Percentiles rank a stretch among this genome's conserved stretches.
Conservation (phyloP, 192 early-diverging fungal genomes). For the Piromyces sp. region DNA sequence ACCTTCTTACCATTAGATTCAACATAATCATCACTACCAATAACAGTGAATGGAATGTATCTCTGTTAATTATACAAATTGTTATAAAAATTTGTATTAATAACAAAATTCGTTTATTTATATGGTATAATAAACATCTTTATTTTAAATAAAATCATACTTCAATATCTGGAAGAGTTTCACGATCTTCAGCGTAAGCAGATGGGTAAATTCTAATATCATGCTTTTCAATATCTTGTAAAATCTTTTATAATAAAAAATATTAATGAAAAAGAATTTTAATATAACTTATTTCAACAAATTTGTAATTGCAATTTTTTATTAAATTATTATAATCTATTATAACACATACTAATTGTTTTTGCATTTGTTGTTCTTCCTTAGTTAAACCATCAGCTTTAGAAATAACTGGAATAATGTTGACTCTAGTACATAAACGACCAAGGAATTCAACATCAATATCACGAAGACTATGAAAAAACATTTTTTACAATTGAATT, state of each 20-base stretch:
- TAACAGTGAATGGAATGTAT: slow-evolving; percentile 86
- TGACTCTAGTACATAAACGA: slow-evolving; percentile 74
- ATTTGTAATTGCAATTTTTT: too few relatives aligned
- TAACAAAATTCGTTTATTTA: not conserved
- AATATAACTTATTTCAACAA: too few relatives aligned
- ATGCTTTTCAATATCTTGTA: slow-evolving; percentile 42
- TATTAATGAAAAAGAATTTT: too few relatives aligned
- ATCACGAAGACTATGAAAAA: slow-evolving; percentile 53
- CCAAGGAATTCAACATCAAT: slow-evolving; percentile 52
- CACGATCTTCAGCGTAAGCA: slow-evolving; percentile 50
- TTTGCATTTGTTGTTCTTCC: slow-evolving; percentile 25
- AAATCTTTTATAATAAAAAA: slow-evolving; percentile 20
- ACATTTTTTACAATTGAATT: not conserved
- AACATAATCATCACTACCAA: slow-evolving; percentile 79
- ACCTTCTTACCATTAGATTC: slow-evolving; percentile 70
- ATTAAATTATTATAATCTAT: too few relatives aligned
- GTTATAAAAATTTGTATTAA: too few relatives aligned
- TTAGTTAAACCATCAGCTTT: slow-evolving; percentile 83
- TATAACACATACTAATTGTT: not conserved
- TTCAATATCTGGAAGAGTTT: slow-evolving; percentile 40
- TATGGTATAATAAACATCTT: too few relatives aligned
- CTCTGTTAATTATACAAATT: slow-evolving; percentile 10
- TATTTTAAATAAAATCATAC: slow-evolving; percentile 10
- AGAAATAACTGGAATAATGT: slow-evolving; percentile 91
- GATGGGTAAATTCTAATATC: slow-evolving; percentile 57